Conservation (phyloP, 495 filamentous ascomycete species). For the Xylaria cubensis region DNA sequence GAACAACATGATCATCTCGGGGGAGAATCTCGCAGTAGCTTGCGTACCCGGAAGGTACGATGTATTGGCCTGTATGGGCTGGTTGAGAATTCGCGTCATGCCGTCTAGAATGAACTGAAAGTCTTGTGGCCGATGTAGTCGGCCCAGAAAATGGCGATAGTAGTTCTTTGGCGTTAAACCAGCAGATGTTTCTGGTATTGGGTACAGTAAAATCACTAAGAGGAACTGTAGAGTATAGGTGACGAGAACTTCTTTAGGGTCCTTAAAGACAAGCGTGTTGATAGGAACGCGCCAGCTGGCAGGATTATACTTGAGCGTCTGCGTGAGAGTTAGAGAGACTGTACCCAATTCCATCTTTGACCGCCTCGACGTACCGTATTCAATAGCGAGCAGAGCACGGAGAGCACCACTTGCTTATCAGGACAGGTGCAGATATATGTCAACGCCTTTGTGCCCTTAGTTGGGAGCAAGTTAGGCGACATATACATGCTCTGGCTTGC, state of each 20-base stretch:
- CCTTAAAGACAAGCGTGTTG: conserved; percentile 91
- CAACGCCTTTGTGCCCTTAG: conserved; percentile 83
- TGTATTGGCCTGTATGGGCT: conserved; percentile 84
- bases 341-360: not conserved
- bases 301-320: conserved; percentile 97
- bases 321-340: conserved; percentile 34
- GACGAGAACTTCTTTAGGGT: conserved; percentile 89
- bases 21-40: conserved; percentile 81
- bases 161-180: conserved; percentile 74
- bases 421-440: conserved; percentile 86
- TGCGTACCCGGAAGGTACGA: conserved; percentile 92
- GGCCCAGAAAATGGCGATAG: conserved; percentile 89
- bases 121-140: conserved; percentile 91
- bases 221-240: conserved; percentile 92
- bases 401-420: conserved; percentile 91
- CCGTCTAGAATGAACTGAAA: conserved; percentile 98
- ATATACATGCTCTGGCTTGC: conserved; percentile 93
- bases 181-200: conserved; percentile 80
- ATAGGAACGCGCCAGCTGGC: conserved; percentile 94
- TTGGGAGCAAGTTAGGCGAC: conserved; percentile 80
- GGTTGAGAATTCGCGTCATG: conserved; percentile 91
- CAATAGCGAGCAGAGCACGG: conserved; percentile 85
- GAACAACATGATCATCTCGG: conserved; percentile 97
- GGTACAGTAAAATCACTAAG: conserved; percentile 86
- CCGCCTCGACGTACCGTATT: conserved; percentile 77